These are phyloP conservation scores for Cladobotryum mycophilum DNA, from an alignment of 2,329 filamentous ascomycete genomes.

Conservation along the genomic window DNA sequence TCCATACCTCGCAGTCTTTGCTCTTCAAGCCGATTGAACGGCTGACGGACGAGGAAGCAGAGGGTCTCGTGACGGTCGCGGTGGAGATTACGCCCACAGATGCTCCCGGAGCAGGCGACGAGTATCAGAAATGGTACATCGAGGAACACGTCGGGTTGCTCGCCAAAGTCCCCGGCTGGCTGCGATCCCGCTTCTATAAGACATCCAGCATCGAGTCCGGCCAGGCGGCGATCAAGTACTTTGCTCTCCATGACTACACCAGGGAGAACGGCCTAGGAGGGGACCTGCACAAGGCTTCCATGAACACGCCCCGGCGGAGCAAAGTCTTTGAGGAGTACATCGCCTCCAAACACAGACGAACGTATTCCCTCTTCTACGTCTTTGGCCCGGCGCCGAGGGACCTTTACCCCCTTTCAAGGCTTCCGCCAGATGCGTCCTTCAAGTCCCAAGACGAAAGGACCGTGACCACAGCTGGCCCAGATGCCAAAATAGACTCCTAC, in stretches of 20 bases:
- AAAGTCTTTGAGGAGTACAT: slow-evolving; percentile 56
- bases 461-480: slow-evolving; percentile 44
- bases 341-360: slow-evolving; percentile 48
- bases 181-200: slow-evolving; percentile 64
- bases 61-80: slow-evolving; percentile 55
- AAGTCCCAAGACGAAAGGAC: slow-evolving; percentile 49
- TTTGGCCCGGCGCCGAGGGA: slow-evolving; percentile 72
- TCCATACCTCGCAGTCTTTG: slow-evolving; percentile 49
- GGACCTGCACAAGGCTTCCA: slow-evolving; percentile 56
- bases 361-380: slow-evolving; percentile 69
- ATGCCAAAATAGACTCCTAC: slow-evolving; percentile 59
- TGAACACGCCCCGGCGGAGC: slow-evolving; percentile 54
- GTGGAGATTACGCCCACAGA: slow-evolving; percentile 52
- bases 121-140: slow-evolving; percentile 62
- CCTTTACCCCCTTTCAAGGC: slow-evolving; percentile 48
- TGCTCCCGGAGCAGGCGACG: slow-evolving; percentile 42
- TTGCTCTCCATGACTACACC: slow-evolving; percentile 68
- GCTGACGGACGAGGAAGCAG: slow-evolving; percentile 51
- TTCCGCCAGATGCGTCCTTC: slow-evolving; percentile 44
- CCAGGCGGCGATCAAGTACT: slow-evolving; percentile 45
- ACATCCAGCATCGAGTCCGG: slow-evolving; percentile 57
- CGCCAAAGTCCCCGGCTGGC: slow-evolving; percentile 70
- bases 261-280: slow-evolving; percentile 61
- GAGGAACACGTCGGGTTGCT: slow-evolving; percentile 70
- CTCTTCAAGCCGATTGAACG: slow-evolving; percentile 56